Evolutionary conservation across 805 yeast genomes (phyloP).

Genomic region (Metschnikowia lochheadii): DNA sequence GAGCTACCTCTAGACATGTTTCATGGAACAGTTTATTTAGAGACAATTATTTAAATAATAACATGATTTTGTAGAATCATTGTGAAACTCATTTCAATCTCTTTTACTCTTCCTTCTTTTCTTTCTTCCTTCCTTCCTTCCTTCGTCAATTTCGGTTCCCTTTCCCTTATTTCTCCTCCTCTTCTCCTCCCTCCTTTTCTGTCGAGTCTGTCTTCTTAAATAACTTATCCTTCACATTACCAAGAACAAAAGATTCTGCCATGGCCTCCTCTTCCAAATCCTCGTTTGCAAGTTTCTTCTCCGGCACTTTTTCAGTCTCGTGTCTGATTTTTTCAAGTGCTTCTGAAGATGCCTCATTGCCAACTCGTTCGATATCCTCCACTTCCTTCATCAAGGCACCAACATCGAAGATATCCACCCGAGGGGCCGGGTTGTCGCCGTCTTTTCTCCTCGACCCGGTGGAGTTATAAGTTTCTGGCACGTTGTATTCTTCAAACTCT

Average conservation of each 20-base stretch:
- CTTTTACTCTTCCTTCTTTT: too few species aligned
- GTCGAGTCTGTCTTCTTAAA: neutral
- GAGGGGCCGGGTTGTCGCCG: slow-evolving; percentile 2
- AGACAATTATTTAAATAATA: neutral
- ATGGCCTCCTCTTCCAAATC: slow-evolving; percentile 13
- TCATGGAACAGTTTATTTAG: neutral
- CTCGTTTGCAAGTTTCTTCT: slow-evolving; percentile 7
- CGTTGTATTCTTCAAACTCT: slow-evolving; percentile 17
- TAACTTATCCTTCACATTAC: slow-evolving; percentile 4
- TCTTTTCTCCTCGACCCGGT: slow-evolving; percentile 10
- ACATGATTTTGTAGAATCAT: neutral
- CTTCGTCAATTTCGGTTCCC: neutral
- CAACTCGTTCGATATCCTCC: slow-evolving; percentile 39
- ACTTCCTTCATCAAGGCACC: slow-evolving; percentile 42
- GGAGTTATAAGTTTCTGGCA: slow-evolving; percentile 5
- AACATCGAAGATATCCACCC: slow-evolving; percentile 41
- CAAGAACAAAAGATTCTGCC: slow-evolving; percentile 6
- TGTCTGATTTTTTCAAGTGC: slow-evolving; percentile 8
- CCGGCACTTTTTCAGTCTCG: slow-evolving; percentile 4
- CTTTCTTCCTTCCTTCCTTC: too few species aligned
- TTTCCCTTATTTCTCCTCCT: neutral
- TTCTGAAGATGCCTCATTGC: slow-evolving; percentile 16
- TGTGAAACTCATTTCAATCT: too few species aligned
- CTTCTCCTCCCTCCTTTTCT: neutral
- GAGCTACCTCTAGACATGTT: neutral